Evolutionary conservation across 257 asterid species (phyloP).

Genomic region (Solanum pennellii): DNA sequence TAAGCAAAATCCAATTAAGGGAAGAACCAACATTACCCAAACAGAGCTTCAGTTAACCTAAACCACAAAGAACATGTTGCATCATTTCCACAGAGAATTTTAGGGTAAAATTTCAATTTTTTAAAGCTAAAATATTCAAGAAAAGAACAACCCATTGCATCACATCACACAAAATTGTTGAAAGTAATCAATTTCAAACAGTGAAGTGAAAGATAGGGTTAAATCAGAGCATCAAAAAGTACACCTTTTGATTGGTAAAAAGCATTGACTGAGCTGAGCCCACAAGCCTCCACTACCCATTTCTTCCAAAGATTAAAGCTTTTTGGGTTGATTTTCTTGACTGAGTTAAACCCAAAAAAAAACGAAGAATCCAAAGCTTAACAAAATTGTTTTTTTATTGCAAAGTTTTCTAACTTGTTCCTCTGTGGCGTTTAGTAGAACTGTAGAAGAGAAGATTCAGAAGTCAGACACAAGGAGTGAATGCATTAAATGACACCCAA

Average conservation of each 20-base stretch:
- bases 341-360: not conserved
- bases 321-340: slow-evolving; percentile 30
- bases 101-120: slow-evolving; percentile 7
- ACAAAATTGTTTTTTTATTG: not conserved
- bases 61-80: slow-evolving; percentile 17
- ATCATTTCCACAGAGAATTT: slow-evolving; percentile 16
- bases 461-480: slow-evolving; percentile 26
- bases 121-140: slow-evolving; percentile 17
- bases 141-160: slow-evolving; percentile 16
- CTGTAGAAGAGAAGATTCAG: slow-evolving; percentile 17
- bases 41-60: not conserved
- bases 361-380: slow-evolving; percentile 45
- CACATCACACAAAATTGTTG: slow-evolving; percentile 4
- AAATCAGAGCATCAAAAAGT: slow-evolving; percentile 4
- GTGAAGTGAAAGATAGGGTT: not conserved
- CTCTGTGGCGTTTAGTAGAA: slow-evolving; percentile 11
- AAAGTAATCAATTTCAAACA: slow-evolving; percentile 17
- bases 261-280: slow-evolving; percentile 46
- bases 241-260: slow-evolving; percentile 47
- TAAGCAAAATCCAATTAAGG: slow-evolving; percentile 8
- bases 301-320: slow-evolving; percentile 15
- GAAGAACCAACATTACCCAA: slow-evolving; percentile 6
- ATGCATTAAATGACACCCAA: slow-evolving; percentile 29
- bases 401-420: not conserved
- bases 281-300: slow-evolving; percentile 48